Percentiles rank a stretch among this genome's conserved stretches.
Evolutionary conservation across 2,329 filamentous ascomycete species (phyloP).

Genomic region (Ceratocystis albifundus): DNA sequence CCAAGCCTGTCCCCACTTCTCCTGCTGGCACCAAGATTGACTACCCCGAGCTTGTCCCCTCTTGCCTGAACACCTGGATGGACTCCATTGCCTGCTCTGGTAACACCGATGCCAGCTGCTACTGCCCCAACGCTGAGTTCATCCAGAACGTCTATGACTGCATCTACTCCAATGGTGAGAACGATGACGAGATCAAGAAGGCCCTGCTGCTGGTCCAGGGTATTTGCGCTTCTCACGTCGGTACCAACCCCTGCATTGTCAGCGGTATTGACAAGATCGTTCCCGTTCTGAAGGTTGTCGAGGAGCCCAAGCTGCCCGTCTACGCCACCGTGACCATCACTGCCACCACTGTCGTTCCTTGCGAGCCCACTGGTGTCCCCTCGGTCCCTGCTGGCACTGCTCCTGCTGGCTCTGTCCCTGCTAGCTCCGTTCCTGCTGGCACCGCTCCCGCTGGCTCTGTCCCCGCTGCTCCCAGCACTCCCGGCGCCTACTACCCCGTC

Average conservation of each 20-base stretch:
- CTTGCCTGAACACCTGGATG: conserved; percentile 88
- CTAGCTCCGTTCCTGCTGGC: conserved; percentile 38
- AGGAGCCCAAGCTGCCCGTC: conserved; percentile 7
- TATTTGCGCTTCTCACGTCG: conserved; percentile 68
- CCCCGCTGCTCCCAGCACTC: conserved; percentile 23
- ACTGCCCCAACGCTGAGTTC: conserved; percentile 69
- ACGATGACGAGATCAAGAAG: conserved; percentile 52
- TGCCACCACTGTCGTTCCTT: conserved; percentile 29
- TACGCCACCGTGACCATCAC: conserved; percentile 39
- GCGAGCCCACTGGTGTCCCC: conserved; percentile 26
- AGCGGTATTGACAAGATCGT: conserved; percentile 58
- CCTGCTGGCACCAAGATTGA: conserved; percentile 35
- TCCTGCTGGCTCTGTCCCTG: conserved; percentile 43
- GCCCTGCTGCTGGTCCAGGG: conserved; percentile 80
- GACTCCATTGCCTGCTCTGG: conserved; percentile 60
- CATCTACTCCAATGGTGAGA: conserved; percentile 62
- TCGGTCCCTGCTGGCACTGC: conserved; percentile 38
- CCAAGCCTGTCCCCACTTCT: conserved; percentile 29
- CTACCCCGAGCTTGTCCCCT: conserved; percentile 64
- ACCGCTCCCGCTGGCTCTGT: conserved; percentile 27
- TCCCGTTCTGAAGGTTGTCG: conserved; percentile 45
- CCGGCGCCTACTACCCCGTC: conserved; percentile 1
- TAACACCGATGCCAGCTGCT: conserved; percentile 75
- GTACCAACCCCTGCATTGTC: conserved; percentile 72
- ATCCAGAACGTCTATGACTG: conserved; percentile 71